Conservation (phyloP, 192 early-diverging fungal genomes). For the Backusella australiensis region DNA sequence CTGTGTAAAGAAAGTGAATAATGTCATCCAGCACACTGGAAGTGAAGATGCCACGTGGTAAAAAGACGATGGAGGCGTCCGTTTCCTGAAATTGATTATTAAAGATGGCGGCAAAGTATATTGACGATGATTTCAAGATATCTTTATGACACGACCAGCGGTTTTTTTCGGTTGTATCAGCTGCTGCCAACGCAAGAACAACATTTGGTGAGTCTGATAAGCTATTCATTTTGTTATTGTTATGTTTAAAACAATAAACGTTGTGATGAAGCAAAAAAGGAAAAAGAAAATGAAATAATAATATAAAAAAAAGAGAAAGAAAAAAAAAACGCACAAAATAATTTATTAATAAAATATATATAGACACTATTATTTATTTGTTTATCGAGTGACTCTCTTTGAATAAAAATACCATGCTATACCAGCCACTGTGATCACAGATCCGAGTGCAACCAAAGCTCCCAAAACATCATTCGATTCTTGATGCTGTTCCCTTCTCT, state of each 20-base stretch:
- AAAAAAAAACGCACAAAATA: constrained; percentile 3
- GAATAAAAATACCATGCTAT: constrained; percentile 29
- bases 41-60: constrained; percentile 26
- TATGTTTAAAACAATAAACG: neutral
- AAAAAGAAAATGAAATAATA: neutral
- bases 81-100: constrained; percentile 26
- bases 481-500: neutral
- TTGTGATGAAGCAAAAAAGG: neutral
- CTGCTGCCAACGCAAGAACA: constrained; percentile 7
- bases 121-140: constrained; percentile 9
- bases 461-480: constrained; percentile 3
- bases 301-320: neutral
- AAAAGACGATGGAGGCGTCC: constrained; percentile 21
- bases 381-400: constrained; percentile 20
- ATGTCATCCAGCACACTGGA: constrained; percentile 13
- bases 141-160: constrained; percentile 22
- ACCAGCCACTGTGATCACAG: constrained; percentile 26
- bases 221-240: neutral
- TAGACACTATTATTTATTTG: neutral
- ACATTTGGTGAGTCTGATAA: constrained; percentile 4
- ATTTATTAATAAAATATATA: neutral
- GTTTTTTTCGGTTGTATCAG: constrained; percentile 3
- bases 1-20: constrained; percentile 26
- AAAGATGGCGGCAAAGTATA: constrained; percentile 37
- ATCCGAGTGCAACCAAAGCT: constrained; percentile 12